Evolutionary conservation across 2,329 filamentous ascomycete genomes (phyloP).

Genomic region (Teratosphaeria epicoccoides): DNA sequence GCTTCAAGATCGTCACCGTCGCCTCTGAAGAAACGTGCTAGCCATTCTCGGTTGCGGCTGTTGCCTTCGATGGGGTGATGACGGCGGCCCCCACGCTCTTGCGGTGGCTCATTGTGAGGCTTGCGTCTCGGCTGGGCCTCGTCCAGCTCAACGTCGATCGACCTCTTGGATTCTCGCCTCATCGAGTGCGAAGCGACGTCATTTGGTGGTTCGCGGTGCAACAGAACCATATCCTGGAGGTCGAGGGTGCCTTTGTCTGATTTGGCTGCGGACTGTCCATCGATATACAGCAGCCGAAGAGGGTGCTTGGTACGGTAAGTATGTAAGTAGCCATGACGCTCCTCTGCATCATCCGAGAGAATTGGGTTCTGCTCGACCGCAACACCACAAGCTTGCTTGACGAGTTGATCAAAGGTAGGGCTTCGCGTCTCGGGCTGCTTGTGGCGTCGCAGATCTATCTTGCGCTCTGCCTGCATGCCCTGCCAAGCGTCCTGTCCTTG

Average conservation of each 20-base stretch:
- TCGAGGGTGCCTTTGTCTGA: conserved; percentile 56
- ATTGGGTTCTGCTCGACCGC: not conserved
- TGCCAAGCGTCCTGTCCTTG: not conserved
- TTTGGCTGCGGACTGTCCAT: conserved; percentile 61
- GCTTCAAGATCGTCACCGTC: not conserved
- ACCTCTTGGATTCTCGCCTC: not conserved
- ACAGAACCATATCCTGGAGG: conserved; percentile 53
- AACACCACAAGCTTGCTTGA: not conserved
- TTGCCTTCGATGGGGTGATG: not conserved
- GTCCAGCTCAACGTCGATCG: not conserved
- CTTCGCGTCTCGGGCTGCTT: not conserved
- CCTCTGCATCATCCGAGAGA: not conserved
- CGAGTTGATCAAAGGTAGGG: not conserved
- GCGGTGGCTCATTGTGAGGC: not conserved
- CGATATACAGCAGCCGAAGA: conserved; percentile 55
- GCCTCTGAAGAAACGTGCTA: not conserved
- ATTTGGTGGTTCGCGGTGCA: conserved; percentile 25
- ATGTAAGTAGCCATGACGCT: conserved; percentile 49
- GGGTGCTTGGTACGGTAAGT: conserved; percentile 50
- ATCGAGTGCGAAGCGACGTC: not conserved
- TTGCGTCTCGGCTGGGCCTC: not conserved
- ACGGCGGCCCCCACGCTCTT: not conserved
- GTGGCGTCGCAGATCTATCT: conserved; percentile 1
- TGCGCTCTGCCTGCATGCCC: not conserved
- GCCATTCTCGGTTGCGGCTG: not conserved